Evolutionary conservation across 257 asterid species (phyloP).

Genomic region (Solanum ossicruentum): DNA sequence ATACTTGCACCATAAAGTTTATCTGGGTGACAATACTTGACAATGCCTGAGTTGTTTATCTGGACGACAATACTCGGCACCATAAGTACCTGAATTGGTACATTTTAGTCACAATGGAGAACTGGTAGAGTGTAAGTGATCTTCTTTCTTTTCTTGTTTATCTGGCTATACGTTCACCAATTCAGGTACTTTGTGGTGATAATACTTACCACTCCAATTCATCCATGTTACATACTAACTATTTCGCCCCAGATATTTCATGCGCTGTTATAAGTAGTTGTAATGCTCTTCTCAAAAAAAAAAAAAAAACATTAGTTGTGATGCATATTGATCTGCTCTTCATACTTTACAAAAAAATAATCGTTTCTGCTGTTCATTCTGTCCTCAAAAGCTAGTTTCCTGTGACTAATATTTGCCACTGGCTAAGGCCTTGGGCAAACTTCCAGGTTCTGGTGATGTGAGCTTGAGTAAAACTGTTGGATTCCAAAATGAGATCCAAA

Average conservation of each 20-base stretch:
- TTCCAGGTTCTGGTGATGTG: background rate
- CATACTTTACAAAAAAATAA: background rate
- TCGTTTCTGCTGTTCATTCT: background rate
- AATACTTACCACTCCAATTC: background rate
- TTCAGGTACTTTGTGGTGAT: background rate
- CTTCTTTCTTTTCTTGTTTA: background rate
- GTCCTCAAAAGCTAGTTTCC: background rate
- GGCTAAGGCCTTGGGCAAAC: background rate
- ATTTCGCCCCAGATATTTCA: background rate
- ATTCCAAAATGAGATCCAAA: background rate
- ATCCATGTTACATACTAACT: background rate
- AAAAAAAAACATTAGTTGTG: background rate
- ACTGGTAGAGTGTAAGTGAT: slow-evolving; percentile 50
- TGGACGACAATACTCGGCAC: background rate
- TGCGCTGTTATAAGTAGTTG: background rate
- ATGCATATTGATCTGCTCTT: background rate
- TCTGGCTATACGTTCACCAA: background rate
- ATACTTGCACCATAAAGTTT: background rate
- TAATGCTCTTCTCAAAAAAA: background rate
- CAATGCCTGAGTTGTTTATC: background rate
- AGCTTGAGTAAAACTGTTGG: background rate
- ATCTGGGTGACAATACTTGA: background rate
- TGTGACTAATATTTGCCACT: background rate
- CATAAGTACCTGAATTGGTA: background rate
- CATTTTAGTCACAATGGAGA: slow-evolving; percentile 54